Evolutionary conservation across 2,329 filamentous ascomycete species (phyloP).

Genomic region (Trichothecium sympodiale): DNA sequence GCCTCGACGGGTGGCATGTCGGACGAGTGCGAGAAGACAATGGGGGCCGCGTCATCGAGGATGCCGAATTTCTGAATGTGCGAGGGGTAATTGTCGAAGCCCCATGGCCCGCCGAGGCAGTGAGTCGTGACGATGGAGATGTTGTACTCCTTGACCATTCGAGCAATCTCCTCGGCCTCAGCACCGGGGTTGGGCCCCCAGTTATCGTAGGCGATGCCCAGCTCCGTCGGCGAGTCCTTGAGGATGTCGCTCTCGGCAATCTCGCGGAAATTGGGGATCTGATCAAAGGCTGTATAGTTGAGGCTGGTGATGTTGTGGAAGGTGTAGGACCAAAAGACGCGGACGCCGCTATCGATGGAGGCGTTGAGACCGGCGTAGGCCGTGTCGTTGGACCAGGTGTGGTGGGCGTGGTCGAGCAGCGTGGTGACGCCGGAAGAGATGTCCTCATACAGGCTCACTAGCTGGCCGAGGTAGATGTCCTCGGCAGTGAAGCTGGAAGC

Average conservation of each 20-base stretch:
- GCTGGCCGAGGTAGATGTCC: slow-evolving; percentile 34
- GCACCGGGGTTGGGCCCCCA: slow-evolving; percentile 17
- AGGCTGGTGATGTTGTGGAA: slow-evolving; percentile 21
- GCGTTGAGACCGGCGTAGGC: slow-evolving; percentile 33
- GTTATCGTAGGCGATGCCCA: slow-evolving; percentile 31
- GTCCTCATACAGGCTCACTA: slow-evolving; percentile 36
- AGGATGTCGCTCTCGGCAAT: slow-evolving; percentile 1
- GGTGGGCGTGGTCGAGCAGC: slow-evolving; percentile 39
- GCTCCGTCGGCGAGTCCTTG: slow-evolving; percentile 14
- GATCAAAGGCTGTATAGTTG: slow-evolving; percentile 4
- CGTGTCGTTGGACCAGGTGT: slow-evolving; percentile 31
- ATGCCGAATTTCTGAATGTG: slow-evolving; percentile 23
- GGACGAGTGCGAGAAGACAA: slow-evolving; percentile 41
- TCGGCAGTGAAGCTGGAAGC: slow-evolving; percentile 23
- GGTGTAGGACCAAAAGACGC: slow-evolving; percentile 34
- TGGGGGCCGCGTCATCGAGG: slow-evolving; percentile 31
- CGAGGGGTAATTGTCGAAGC: slow-evolving; percentile 28
- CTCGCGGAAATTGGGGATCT: slow-evolving; percentile 5
- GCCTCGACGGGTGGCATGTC: slow-evolving; percentile 29
- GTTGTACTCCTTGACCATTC: slow-evolving; percentile 23
- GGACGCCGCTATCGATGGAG: slow-evolving; percentile 30
- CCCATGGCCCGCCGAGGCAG: slow-evolving; percentile 26
- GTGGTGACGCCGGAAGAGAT: slow-evolving; percentile 43
- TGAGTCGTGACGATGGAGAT: slow-evolving; percentile 36
- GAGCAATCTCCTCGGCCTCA: slow-evolving; percentile 18